A percentile compares a stretch with the other conserved stretches of the same genome.
Evolutionary conservation across 257 asterid genomes (phyloP).

Genomic region (Coffea canephora): DNA sequence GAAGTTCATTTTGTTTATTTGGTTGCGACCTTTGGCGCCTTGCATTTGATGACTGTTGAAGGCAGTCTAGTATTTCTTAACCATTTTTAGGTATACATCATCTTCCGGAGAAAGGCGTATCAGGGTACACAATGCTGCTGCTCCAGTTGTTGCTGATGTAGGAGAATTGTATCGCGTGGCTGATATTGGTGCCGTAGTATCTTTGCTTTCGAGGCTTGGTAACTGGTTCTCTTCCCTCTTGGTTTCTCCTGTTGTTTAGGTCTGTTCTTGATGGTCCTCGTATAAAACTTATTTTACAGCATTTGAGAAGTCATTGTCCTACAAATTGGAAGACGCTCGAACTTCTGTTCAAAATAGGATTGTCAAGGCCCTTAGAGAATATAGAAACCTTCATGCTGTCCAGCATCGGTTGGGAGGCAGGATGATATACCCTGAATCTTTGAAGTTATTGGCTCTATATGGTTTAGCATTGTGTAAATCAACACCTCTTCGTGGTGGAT

Average conservation of each 20-base stretch:
- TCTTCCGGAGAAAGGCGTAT: conserved; percentile 98
- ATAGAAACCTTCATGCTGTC: conserved; percentile 87
- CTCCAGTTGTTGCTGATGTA: conserved; percentile 90
- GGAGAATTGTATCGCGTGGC: conserved; percentile 96
- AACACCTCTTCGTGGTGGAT: conserved; percentile 85
- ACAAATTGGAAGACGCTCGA: conserved; percentile 92
- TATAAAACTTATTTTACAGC: conserved; percentile 54
- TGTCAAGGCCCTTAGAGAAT: conserved; percentile 88
- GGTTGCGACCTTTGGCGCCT: background rate
- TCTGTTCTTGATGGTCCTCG: background rate
- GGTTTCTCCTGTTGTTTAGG: background rate
- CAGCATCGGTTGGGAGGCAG: conserved; percentile 86
- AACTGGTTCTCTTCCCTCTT: conserved; percentile 19
- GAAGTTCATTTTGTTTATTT: background rate
- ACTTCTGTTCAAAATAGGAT: conserved; percentile 66
- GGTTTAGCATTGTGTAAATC: conserved; percentile 67
- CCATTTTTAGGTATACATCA: conserved; percentile 78
- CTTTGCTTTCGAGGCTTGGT: conserved; percentile 92
- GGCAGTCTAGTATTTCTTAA: conserved; percentile 41
- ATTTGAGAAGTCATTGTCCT: conserved; percentile 79
- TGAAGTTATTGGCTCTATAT: conserved; percentile 62
- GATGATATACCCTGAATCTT: conserved; percentile 48
- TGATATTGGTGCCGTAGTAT: conserved; percentile 82
- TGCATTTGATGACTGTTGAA: background rate
- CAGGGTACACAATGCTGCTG: conserved; percentile 96